phyloP scores from a whole-genome alignment of 208 protist genomes.

The Tetramitus jugosus region DNA sequence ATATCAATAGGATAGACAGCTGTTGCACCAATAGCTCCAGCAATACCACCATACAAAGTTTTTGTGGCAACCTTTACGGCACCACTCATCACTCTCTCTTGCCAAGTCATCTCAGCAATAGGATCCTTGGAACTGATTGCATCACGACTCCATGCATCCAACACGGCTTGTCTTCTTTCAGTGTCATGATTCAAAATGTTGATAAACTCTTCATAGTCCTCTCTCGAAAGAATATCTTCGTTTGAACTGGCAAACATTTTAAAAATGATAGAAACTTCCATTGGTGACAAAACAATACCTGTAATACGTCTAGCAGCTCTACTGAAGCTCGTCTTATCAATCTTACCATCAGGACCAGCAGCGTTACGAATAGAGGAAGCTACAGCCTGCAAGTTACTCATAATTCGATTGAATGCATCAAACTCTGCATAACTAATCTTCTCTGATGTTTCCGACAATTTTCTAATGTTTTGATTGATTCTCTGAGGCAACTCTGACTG shows the following conservation, averaged over 20 bases:
- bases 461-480: background rate
- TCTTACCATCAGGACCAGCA: too few relatives aligned
- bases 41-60: conserved; percentile 27
- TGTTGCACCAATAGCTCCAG: conserved; percentile 44
- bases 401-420: conserved; percentile 14
- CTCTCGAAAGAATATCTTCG: background rate
- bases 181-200: background rate
- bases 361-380: background rate
- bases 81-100: background rate
- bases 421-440: conserved; percentile 27
- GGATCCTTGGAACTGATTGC: background rate
- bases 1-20: conserved; percentile 56
- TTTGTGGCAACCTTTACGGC: background rate
- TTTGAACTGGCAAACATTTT: background rate
- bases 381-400: conserved; percentile 8
- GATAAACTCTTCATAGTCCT: conserved; percentile 24
- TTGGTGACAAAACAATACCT: conserved; percentile 4
- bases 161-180: background rate
- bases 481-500: background rate
- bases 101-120: background rate
- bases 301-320: conserved; percentile 10
- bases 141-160: conserved; percentile 7
- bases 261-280: conserved; percentile 24
- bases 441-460: background rate
- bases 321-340: too few relatives aligned